Evolutionary conservation across 2,329 filamentous ascomycete species (phyloP).

Genomic region (Colletotrichum sidae): DNA sequence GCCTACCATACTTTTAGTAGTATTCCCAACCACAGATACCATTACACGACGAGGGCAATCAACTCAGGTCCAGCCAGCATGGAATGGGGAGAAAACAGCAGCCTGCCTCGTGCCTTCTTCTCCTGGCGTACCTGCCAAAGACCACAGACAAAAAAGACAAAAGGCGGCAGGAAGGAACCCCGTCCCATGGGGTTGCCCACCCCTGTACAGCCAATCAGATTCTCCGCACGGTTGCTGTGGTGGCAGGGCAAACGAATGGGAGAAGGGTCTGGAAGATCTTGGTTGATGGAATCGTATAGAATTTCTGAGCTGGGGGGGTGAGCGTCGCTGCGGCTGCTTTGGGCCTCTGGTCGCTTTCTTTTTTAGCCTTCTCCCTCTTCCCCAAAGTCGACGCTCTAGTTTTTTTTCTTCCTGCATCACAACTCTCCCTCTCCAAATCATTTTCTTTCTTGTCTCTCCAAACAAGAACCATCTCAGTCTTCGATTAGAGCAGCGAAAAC

Average conservation of each 20-base stretch:
- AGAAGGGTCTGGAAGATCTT: constrained; percentile 40
- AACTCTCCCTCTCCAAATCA: constrained; percentile 10
- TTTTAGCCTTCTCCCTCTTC: constrained; percentile 48
- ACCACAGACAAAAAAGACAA: not conserved
- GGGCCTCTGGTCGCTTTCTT: constrained; percentile 44
- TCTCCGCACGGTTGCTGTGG: constrained; percentile 39
- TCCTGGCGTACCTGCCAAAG: not conserved
- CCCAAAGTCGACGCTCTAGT: constrained; percentile 37
- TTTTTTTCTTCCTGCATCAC: constrained; percentile 33
- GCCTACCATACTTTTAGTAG: too few relatives aligned
- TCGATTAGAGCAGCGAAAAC: constrained; percentile 43
- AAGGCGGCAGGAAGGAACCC: constrained; percentile 14
- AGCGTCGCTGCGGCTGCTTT: constrained; percentile 33
- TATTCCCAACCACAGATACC: too few relatives aligned
- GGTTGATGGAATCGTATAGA: constrained; percentile 60
- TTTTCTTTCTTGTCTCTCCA: constrained; percentile 39
- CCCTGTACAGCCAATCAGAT: constrained; percentile 37
- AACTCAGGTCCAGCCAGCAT: too few relatives aligned
- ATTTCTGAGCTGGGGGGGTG: constrained; percentile 48
- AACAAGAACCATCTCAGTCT: constrained; percentile 38
- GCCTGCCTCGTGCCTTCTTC: too few relatives aligned
- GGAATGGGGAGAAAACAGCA: not conserved
- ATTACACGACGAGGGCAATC: too few relatives aligned
- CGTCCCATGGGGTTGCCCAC: constrained; percentile 13
- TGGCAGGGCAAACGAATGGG: constrained; percentile 40